Percentiles rank a stretch among this genome's conserved stretches.
phyloP scores from a whole-genome alignment of 805 yeast species.

The Lachancea sp. region DNA sequence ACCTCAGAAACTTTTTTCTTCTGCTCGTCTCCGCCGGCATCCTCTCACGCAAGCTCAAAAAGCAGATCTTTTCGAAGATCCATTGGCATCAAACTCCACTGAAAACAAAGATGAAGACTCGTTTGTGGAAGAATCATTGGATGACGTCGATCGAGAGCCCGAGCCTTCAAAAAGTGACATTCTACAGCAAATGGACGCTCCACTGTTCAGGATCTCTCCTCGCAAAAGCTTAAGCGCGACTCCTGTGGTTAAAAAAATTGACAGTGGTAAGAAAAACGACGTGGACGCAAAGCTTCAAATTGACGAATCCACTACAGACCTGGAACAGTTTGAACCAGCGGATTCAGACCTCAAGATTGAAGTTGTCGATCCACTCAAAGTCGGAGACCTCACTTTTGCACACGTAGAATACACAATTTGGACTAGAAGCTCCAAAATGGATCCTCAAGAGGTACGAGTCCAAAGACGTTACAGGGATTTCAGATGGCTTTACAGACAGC shows the following conservation, averaged over 20 bases:
- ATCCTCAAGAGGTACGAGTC: slow-evolving; percentile 46
- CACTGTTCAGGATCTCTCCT: slow-evolving; percentile 21
- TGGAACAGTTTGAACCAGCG: slow-evolving; percentile 13
- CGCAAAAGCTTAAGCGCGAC: slow-evolving; percentile 9
- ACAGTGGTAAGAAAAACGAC: not conserved
- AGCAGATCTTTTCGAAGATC: slow-evolving; percentile 27
- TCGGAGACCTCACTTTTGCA: slow-evolving; percentile 83
- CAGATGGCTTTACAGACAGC: slow-evolving; percentile 87
- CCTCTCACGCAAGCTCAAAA: slow-evolving; percentile 20
- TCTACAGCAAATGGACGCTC: slow-evolving; percentile 20
- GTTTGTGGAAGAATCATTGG: slow-evolving; percentile 26
- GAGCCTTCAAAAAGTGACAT: slow-evolving; percentile 18
- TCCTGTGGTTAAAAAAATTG: slow-evolving; percentile 2
- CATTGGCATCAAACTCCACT: slow-evolving; percentile 30
- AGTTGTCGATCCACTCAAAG: slow-evolving; percentile 87
- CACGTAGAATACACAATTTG: slow-evolving; percentile 82
- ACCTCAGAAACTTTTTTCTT: slow-evolving; percentile 41
- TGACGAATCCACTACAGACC: not conserved
- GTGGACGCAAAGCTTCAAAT: not conserved
- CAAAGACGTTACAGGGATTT: slow-evolving; percentile 87
- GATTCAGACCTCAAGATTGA: slow-evolving; percentile 48
- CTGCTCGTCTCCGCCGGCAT: slow-evolving; percentile 41
- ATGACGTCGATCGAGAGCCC: slow-evolving; percentile 12
- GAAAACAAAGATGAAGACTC: slow-evolving; percentile 29
- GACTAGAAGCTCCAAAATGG: slow-evolving; percentile 42